Percentiles rank a stretch among this genome's conserved stretches.
phyloP scores from a whole-genome alignment of 352 stramenopile species.

The Pythium insidiosum region DNA sequence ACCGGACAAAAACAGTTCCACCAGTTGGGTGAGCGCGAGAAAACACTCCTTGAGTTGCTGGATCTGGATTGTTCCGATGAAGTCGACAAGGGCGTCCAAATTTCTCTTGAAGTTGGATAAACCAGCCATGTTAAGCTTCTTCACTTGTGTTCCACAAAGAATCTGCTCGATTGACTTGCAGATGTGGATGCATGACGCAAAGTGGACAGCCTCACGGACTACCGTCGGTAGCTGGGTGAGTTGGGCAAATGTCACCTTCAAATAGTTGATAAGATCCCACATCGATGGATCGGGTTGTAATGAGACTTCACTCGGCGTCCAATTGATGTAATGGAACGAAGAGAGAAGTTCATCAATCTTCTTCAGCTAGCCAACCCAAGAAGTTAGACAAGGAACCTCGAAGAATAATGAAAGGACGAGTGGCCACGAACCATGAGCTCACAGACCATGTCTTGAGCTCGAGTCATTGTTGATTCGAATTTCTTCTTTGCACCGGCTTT shows the following conservation, averaged over 20 bases:
- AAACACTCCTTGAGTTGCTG: constrained; percentile 63
- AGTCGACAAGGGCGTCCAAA: constrained; percentile 58
- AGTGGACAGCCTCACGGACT: constrained; percentile 63
- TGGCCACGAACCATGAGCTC: constrained; percentile 74
- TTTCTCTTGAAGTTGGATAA: constrained; percentile 76
- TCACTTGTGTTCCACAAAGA: constrained; percentile 43
- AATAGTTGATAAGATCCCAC: constrained; percentile 82
- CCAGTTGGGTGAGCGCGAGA: constrained; percentile 45
- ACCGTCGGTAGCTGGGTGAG: constrained; percentile 39
- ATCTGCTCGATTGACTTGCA: constrained; percentile 70
- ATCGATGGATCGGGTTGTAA: constrained; percentile 65
- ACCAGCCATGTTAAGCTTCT: constrained; percentile 62
- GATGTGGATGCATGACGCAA: constrained; percentile 73
- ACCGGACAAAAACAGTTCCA: constrained; percentile 62
- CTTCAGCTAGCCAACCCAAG: constrained; percentile 36
- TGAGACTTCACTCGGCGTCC: constrained; percentile 42
- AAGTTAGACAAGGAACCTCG: too few relatives aligned
- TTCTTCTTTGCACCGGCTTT: constrained; percentile 72
- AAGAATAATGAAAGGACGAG: too few relatives aligned
- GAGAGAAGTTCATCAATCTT: constrained; percentile 76
- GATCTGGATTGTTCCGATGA: constrained; percentile 47
- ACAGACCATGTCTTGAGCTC: constrained; percentile 77
- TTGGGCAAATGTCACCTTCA: constrained; percentile 73
- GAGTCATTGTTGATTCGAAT: constrained; percentile 71
- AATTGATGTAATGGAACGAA: constrained; percentile 76